A percentile compares a stretch with the other conserved stretches of the same genome.
phyloP scores from a whole-genome alignment of 1,139 yeast species.

The Hyphopichia fennica region DNA sequence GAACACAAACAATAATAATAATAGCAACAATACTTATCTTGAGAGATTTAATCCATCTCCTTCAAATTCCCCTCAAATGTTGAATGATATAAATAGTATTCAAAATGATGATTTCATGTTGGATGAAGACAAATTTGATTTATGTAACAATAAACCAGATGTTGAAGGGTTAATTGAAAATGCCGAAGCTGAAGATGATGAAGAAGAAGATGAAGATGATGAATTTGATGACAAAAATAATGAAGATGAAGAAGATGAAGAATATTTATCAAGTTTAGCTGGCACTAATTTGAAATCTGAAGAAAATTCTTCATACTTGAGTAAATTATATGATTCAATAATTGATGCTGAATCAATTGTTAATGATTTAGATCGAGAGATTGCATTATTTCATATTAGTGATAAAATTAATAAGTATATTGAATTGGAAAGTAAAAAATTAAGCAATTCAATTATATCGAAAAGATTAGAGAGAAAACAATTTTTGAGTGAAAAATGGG shows the following conservation, averaged over 20 bases:
- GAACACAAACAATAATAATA: neutral
- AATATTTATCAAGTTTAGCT: conserved; percentile 15
- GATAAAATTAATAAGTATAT: conserved; percentile 34
- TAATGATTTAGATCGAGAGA: conserved; percentile 36
- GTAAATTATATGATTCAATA: conserved; percentile 34
- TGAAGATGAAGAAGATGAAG: conserved; percentile 22
- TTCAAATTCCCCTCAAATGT: conserved; percentile 44
- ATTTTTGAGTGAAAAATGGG: conserved; percentile 38
- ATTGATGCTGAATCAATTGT: conserved; percentile 35
- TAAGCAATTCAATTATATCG: conserved; percentile 31
- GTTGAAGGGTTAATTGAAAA: conserved; percentile 20
- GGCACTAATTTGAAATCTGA: conserved; percentile 4
- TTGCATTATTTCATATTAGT: conserved; percentile 42
- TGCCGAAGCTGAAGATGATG: conserved; percentile 28
- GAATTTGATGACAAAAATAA: conserved; percentile 13
- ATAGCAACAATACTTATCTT: conserved; percentile 10
- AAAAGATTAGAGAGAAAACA: conserved; percentile 35
- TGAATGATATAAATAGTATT: conserved; percentile 31
- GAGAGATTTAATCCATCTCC: conserved; percentile 38
- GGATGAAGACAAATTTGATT: conserved; percentile 36
- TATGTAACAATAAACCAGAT: conserved; percentile 15
- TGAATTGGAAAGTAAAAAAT: conserved; percentile 33
- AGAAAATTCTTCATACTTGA: conserved; percentile 11
- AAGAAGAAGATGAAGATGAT: conserved; percentile 22
- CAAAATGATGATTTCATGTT: conserved; percentile 35